phyloP scores from a whole-genome alignment of 2,329 filamentous ascomycete genomes.

The Alternaria infectoria region DNA sequence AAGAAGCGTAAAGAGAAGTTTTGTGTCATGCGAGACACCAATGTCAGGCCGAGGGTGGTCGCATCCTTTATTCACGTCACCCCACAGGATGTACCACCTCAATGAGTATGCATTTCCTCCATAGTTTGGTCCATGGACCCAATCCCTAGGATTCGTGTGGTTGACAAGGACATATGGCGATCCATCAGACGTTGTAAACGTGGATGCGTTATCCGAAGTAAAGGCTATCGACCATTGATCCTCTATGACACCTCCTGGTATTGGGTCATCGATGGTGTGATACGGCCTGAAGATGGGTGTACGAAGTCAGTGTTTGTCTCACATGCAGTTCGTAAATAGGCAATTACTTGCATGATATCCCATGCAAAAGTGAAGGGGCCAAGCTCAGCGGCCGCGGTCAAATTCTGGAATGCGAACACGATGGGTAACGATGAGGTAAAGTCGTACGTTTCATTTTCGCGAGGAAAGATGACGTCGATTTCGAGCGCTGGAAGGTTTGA shows the following conservation, averaged over 20 bases:
- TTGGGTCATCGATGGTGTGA: not conserved
- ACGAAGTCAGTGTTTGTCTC: too few relatives aligned
- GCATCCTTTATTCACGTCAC: not conserved
- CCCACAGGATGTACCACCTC: not conserved
- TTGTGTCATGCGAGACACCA: not conserved
- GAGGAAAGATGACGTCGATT: not conserved
- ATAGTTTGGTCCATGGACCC: not conserved
- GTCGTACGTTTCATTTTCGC: not conserved
- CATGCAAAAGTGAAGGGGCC: not conserved
- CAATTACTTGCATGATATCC: not conserved
- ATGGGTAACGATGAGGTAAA: not conserved
- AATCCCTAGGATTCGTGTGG: not conserved
- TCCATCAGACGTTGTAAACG: not conserved
- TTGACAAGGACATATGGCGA: not conserved
- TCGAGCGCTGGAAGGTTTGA: not conserved
- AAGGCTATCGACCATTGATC: not conserved
- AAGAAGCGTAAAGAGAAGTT: not conserved
- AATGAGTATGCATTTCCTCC: not conserved
- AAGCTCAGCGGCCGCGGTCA: not conserved
- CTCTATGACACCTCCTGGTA: not conserved
- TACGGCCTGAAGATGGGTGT: not conserved
- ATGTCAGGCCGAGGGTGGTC: not conserved
- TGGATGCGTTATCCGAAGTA: not conserved
- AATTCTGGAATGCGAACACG: not conserved
- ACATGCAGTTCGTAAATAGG: too few relatives aligned